Base-by-base conservation (phyloP, 2,329 filamentous ascomycete genomes). In the Ophiostoma novo-ulmi region DNA sequence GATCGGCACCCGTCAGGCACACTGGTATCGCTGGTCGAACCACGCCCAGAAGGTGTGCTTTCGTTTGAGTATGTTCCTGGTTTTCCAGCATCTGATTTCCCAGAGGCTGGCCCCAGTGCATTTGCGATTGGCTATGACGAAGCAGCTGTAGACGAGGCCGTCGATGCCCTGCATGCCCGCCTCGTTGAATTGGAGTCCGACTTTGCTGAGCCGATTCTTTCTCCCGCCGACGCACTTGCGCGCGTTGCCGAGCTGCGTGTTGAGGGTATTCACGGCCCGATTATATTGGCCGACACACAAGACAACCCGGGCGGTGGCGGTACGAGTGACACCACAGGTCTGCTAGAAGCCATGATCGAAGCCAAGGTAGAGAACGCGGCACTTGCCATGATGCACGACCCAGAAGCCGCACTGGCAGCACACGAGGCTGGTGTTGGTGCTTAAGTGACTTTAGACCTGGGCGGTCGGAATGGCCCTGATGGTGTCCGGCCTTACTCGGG, bases 261-360 rank as follows among this genome's bases (percentile, higher is more conserved):
- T n/a, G 58, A 63, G 11, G 26, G 58, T 11, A 35, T 63, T 14
- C 3, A 6, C 11, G 26, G 58, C 26, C 22, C 26, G 1, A 63
- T 63, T 13, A 63, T 63, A 13, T 7, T 63, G 58, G 58, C 58
- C 58, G 58, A 63, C 26, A 63, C 58, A 20, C 58, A 63, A 26
- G 58, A 63, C 26, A 63, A 63, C 58, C 58, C 58, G 13, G 58
- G 58, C 14, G 58, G 58, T 35, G 58, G 58, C 8, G 52, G 52
- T 13, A 58, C 52, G 3, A 58, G 52, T 17, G 52, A 58, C 22
- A 58, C 52, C 10, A 58, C 52, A 1, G 52, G 52, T 58, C 52
- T 58, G 52, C 52, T 58, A 6, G 22, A 11, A 8, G 52, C n/a
- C 0, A 58, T 58, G n/a, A 22, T 58, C 8, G 52, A 58, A 26